These are phyloP conservation scores for Cubamyces sp. DNA, from an alignment of 768 basidiomycete species.

Conservation along the genomic window DNA sequence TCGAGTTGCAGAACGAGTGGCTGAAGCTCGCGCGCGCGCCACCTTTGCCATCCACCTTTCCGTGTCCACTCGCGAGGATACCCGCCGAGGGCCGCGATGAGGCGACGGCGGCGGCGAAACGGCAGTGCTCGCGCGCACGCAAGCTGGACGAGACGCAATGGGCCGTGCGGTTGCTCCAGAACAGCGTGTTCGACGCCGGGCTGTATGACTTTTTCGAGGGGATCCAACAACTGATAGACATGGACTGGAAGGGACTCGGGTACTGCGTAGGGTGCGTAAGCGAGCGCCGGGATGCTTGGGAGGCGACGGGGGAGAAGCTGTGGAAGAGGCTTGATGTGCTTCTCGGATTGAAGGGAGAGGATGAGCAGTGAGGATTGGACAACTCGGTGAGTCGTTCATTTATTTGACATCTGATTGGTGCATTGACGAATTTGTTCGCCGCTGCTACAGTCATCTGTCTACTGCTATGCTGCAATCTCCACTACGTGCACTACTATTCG, in stretches of 20 bases:
- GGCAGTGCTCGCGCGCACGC: conserved; percentile 22
- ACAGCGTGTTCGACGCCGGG: conserved; percentile 35
- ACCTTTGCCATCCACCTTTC: conserved; percentile 22
- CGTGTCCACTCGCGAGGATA: conserved; percentile 28
- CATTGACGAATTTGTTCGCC: no score
- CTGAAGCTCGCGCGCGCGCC: conserved; percentile 25
- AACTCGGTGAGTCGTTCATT: neutral
- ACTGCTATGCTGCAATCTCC: no score
- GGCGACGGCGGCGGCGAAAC: neutral
- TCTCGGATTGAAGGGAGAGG: conserved; percentile 28
- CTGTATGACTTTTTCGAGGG: conserved; percentile 42
- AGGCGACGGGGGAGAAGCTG: conserved; percentile 33
- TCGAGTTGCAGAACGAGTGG: conserved; percentile 32
- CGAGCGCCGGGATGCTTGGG: conserved; percentile 36
- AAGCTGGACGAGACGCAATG: conserved; percentile 20
- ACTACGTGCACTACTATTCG: no score
- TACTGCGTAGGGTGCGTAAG: conserved; percentile 42
- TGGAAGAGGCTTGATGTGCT: conserved; percentile 39
- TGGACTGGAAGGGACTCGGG: conserved; percentile 36
- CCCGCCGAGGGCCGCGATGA: neutral
- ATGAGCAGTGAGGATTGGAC: neutral
- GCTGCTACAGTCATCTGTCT: no score
- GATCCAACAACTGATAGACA: conserved; percentile 36
- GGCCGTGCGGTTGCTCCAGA: conserved; percentile 23
- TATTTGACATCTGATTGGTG: no score